A percentile compares a stretch with the other conserved stretches of the same genome.
Evolutionary conservation across 352 stramenopile species (phyloP).

Genomic region (Pythium volutum): DNA sequence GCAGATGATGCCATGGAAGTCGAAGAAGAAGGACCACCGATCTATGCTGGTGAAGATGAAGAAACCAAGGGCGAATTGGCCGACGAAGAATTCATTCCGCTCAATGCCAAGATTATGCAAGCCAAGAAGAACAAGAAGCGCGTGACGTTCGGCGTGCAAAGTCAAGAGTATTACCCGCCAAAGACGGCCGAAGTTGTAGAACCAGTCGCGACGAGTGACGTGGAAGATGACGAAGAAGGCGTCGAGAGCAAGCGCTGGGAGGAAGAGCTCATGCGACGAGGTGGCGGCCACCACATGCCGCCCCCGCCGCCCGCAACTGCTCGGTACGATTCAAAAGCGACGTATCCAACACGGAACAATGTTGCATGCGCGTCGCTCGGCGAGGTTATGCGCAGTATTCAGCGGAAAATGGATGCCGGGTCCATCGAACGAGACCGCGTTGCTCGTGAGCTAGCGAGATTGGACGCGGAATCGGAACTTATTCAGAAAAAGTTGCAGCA

Average conservation of each 20-base stretch:
- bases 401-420: constrained; percentile 44
- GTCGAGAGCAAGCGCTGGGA: constrained; percentile 57
- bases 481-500: constrained; percentile 39
- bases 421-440: constrained; percentile 45
- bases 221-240: constrained; percentile 34
- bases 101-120: constrained; percentile 46
- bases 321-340: constrained; percentile 6
- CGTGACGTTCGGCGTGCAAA: constrained; percentile 61
- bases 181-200: constrained; percentile 50
- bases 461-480: constrained; percentile 46
- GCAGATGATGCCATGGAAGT: constrained; percentile 4
- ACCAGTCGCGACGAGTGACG: constrained; percentile 21
- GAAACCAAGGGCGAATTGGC: constrained; percentile 32
- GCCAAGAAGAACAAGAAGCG: constrained; percentile 41
- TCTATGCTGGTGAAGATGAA: constrained; percentile 21
- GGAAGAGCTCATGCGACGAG: constrained; percentile 71
- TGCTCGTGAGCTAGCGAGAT: constrained; percentile 43
- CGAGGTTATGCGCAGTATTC: constrained; percentile 49
- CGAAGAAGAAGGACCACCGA: constrained; percentile 7
- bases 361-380: constrained; percentile 44
- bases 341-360: constrained; percentile 53
- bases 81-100: constrained; percentile 60
- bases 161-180: constrained; percentile 21
- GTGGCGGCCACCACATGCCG: constrained; percentile 38
- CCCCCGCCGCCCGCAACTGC: not conserved